Conservation (phyloP, 2,329 filamentous ascomycete genomes). For the Fusarium xyrophilum region DNA sequence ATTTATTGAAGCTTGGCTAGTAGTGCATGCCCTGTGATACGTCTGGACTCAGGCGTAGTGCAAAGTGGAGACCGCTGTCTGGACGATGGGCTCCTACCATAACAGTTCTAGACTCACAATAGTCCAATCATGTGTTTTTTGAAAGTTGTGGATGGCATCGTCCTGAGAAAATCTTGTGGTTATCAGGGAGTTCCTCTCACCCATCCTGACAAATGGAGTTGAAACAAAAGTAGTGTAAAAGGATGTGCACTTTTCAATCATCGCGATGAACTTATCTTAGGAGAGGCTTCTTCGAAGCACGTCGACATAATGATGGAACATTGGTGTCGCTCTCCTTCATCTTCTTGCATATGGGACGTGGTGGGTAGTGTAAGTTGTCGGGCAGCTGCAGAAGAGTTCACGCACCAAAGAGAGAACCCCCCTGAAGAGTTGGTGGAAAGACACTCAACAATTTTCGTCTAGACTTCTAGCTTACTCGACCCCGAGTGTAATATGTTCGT, state of each 20-base stretch:
- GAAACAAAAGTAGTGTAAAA: too few species aligned
- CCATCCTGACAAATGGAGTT: too few species aligned
- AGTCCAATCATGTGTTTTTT: background rate
- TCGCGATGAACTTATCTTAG: background rate
- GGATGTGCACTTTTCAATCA: too few species aligned
- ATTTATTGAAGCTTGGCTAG: background rate
- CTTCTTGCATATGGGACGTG: background rate
- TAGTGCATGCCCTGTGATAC: constrained; percentile 6
- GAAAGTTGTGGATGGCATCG: background rate
- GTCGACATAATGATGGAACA: background rate
- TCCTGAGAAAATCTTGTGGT: background rate
- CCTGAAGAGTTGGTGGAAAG: background rate
- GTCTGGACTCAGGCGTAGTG: background rate
- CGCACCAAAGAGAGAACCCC: background rate
- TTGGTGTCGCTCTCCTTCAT: background rate
- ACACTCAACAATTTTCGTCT: background rate
- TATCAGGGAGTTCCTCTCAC: background rate
- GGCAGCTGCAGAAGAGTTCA: background rate
- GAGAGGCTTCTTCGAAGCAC: background rate
- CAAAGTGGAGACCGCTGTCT: background rate
- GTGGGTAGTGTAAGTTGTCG: background rate
- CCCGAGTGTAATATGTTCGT: background rate
- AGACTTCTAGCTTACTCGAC: background rate
- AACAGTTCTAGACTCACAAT: background rate
- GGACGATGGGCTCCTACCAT: too few species aligned